Evolutionary conservation across 768 basidiomycete genomes (phyloP).

Genomic region (Tulasnella sp.): DNA sequence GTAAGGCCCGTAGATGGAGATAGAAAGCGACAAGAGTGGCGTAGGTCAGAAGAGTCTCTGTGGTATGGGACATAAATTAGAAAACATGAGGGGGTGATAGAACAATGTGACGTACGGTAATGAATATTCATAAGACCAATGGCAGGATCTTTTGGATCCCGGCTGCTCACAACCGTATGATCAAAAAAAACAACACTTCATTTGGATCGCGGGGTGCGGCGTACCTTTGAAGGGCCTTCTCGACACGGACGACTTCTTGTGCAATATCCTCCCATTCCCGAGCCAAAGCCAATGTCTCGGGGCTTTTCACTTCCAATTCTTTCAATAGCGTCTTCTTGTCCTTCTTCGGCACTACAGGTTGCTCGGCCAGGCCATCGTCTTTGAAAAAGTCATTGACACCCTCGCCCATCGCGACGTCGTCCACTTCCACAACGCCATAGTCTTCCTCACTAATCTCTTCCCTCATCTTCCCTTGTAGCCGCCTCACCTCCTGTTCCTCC

Average conservation of each 20-base stretch:
- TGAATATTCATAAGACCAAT: slow-evolving; percentile 72
- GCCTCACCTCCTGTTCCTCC: slow-evolving; percentile 77
- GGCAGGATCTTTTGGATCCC: slow-evolving; percentile 42
- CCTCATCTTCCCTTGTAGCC: slow-evolving; percentile 65
- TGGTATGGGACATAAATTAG: not conserved
- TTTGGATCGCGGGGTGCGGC: slow-evolving; percentile 16
- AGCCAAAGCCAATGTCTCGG: slow-evolving; percentile 70
- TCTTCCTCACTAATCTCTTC: slow-evolving; percentile 67
- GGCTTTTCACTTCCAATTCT: slow-evolving; percentile 61
- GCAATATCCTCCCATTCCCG: slow-evolving; percentile 75
- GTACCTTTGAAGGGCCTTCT: slow-evolving; percentile 46
- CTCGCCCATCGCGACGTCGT: slow-evolving; percentile 37
- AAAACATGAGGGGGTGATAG: not conserved
- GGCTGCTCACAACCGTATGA: slow-evolving; percentile 29
- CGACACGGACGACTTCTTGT: slow-evolving; percentile 40
- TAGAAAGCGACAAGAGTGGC: slow-evolving; percentile 87
- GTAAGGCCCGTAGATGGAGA: slow-evolving; percentile 66
- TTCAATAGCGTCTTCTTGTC: slow-evolving; percentile 53
- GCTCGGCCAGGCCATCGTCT: slow-evolving; percentile 13
- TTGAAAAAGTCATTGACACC: slow-evolving; percentile 20
- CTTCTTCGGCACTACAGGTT: slow-evolving; percentile 31
- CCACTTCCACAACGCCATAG: slow-evolving; percentile 51
- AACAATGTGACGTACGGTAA: slow-evolving; percentile 55
- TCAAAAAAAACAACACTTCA: not conserved
- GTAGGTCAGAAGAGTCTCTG: slow-evolving; percentile 87